These are phyloP conservation scores for Aspergillus phoenicis DNA, from an alignment of 2,329 filamentous ascomycete genomes.

Conservation along the genomic window DNA sequence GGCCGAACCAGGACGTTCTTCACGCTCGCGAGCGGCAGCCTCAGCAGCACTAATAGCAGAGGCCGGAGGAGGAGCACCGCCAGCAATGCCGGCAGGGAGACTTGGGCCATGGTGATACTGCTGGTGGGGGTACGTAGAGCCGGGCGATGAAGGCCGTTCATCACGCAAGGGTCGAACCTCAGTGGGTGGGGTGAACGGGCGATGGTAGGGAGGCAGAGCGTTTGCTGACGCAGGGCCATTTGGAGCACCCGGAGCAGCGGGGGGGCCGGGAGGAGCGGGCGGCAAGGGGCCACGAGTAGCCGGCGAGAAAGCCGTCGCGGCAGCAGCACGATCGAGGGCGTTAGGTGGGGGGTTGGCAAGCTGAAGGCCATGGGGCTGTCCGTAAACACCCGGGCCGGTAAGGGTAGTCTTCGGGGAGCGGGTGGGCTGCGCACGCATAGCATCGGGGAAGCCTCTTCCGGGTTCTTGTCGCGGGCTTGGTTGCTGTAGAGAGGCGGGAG, in stretches of 20 bases:
- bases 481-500: slow-evolving; percentile 68
- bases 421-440: slow-evolving; percentile 57
- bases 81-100: slow-evolving; percentile 63
- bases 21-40: slow-evolving; percentile 64
- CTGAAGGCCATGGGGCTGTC: slow-evolving; percentile 53
- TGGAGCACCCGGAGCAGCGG: slow-evolving; percentile 55
- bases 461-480: slow-evolving; percentile 76
- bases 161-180: slow-evolving; percentile 83
- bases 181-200: slow-evolving; percentile 75
- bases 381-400: slow-evolving; percentile 56
- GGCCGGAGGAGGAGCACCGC: slow-evolving; percentile 68
- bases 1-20: slow-evolving; percentile 75
- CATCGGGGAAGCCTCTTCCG: slow-evolving; percentile 69
- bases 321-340: slow-evolving; percentile 43
- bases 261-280: slow-evolving; percentile 36
- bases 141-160: slow-evolving; percentile 86
- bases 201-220: slow-evolving; percentile 70
- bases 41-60: slow-evolving; percentile 69
- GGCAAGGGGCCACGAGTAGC: slow-evolving; percentile 50
- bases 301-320: slow-evolving; percentile 31
- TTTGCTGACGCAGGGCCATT: slow-evolving; percentile 48
- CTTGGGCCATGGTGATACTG: slow-evolving; percentile 78
- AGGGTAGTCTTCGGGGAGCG: slow-evolving; percentile 64
- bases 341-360: slow-evolving; percentile 51
- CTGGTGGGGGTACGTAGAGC: slow-evolving; percentile 79